Evolutionary conservation across 2,329 filamentous ascomycete species (phyloP).

Genomic region (Trichoderma lentiforme): DNA sequence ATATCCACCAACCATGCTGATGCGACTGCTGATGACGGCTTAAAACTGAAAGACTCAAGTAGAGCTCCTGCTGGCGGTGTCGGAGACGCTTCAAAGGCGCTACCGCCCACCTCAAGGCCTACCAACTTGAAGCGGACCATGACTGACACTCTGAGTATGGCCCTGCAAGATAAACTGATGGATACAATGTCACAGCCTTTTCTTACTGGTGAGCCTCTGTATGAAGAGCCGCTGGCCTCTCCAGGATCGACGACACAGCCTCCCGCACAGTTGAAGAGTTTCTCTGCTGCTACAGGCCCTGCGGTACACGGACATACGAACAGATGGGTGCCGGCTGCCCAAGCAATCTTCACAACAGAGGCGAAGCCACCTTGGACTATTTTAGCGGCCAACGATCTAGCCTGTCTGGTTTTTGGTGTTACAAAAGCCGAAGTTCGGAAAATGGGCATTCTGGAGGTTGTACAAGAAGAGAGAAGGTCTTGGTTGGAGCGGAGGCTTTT

Average conservation of each 20-base stretch:
- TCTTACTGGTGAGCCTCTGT: conserved; percentile 42
- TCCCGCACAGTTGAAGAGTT: conserved; percentile 39
- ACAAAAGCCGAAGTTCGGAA: conserved; percentile 93
- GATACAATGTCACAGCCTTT: conserved; percentile 85
- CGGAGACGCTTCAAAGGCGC: conserved; percentile 48
- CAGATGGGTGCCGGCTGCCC: conserved; percentile 84
- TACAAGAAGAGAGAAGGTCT: conserved; percentile 79
- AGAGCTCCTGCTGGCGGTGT: conserved; percentile 56
- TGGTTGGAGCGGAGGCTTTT: conserved; percentile 88
- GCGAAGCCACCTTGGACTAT: conserved; percentile 90
- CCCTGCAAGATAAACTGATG: conserved; percentile 76
- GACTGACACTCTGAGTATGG: conserved; percentile 74
- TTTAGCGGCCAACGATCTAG: conserved; percentile 90
- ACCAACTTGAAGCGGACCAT: conserved; percentile 77
- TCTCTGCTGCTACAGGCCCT: conserved; percentile 50
- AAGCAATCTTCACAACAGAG: conserved; percentile 98
- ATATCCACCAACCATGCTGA: conserved; percentile 20
- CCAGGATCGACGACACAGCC: conserved; percentile 41
- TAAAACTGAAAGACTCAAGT: conserved; percentile 50
- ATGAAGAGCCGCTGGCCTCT: conserved; percentile 40
- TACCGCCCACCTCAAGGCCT: conserved; percentile 57
- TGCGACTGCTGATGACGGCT: conserved; percentile 32
- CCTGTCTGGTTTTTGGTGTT: conserved; percentile 97
- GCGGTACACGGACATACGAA: conserved; percentile 83
- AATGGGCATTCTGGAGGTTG: conserved; percentile 91